Conservation (phyloP, 129 eudicot species). For the Silybum marianum region DNA sequence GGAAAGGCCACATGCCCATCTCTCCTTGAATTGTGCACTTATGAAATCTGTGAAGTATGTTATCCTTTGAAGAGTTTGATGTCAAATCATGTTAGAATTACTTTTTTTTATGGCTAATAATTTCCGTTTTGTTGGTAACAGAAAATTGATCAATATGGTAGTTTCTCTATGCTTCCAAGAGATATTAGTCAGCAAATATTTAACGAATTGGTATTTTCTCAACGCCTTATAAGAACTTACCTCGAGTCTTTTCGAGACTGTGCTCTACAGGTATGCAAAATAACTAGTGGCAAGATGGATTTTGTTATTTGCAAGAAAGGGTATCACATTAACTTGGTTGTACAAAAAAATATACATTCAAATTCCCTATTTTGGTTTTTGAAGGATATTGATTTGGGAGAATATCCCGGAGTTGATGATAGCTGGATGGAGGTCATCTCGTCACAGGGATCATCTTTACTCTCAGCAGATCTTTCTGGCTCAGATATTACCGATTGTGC, state of each 20-base stretch:
- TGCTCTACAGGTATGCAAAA: conserved; percentile 70
- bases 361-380: background rate
- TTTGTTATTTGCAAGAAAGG: background rate
- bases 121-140: conserved; percentile 26
- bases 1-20: conserved; percentile 49
- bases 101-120: background rate
- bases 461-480: conserved; percentile 67
- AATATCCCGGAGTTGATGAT: conserved; percentile 62
- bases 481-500: conserved; percentile 68
- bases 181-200: conserved; percentile 71
- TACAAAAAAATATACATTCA: background rate
- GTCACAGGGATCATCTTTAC: conserved; percentile 75
- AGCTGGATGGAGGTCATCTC: conserved; percentile 67
- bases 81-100: background rate
- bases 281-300: background rate
- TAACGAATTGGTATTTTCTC: conserved; percentile 56
- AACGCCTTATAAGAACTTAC: conserved; percentile 36
- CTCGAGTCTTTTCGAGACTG: conserved; percentile 71
- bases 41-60: conserved; percentile 55
- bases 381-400: conserved; percentile 72
- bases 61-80: background rate
- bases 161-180: conserved; percentile 66
- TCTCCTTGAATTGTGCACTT: conserved; percentile 56
- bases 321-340: background rate
- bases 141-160: conserved; percentile 49